Base-by-base conservation (phyloP, 139 green algal species). In the Astrephomene gubernaculifera region DNA sequence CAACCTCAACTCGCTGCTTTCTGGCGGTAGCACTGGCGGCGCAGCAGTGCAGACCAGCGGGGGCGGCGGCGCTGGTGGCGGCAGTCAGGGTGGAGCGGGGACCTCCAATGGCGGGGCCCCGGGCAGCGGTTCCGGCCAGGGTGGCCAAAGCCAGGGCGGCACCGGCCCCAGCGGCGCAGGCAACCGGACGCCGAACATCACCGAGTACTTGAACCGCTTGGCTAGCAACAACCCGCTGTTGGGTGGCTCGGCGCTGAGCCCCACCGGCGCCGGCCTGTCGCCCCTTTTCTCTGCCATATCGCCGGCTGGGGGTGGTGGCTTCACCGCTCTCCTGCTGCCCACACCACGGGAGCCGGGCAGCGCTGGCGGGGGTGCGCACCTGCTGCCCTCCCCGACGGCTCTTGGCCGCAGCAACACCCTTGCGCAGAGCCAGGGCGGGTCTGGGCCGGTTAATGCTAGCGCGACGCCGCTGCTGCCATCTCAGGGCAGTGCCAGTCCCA, bases 311-410 rank as follows among this genome's bases (percentile, higher is more conserved):
- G 68, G 67, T 5, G 68, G 67, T 17, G 69, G 80, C 52, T 79
- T 86, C 65, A 86, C 80, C 9, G 69, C 69, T 9, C 52, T 79
- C 6, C 36, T 79, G 45, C 65, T 86, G 80, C 80, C 80, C 2
- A 86, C 80, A 22, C 80, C 80, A 8, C 67, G 67, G 6, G 80
- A 86, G 2, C 49, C 67, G 1, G 52, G 33, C 5, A 71, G 27
- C 29, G 39, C 25, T 8, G 76, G 74, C 38, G 52, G 52, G 1
- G 54, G 54, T 0, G 38, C 54, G 1, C 74, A 60, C 60, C 10
- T 83, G n/a, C 57, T 72, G 31, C 76, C 76, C 1, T 83, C 76
- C 19, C 76, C 76, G 29, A 41, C 73, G 5, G 38, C 12, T n/a
- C 53, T 70, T 24, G 53, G 73, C 6, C 73, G 73, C 12, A 36